Conservation (phyloP, 345 rosid species). For the Theobroma cacao region DNA sequence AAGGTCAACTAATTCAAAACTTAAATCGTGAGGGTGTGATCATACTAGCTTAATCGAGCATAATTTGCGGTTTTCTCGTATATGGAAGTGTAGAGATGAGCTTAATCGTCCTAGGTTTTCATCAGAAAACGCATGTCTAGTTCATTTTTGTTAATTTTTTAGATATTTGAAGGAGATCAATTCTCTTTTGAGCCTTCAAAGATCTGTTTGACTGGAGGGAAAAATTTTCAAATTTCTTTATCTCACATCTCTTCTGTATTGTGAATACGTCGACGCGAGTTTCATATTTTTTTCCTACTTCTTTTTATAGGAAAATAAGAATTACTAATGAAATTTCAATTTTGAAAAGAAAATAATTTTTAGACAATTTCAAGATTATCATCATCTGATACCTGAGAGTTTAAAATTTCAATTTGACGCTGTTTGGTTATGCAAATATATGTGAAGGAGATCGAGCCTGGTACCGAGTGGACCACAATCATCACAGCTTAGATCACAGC, state of each 20-base stretch:
- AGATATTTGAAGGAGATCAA: slow-evolving; percentile 5
- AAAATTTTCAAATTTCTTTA: neutral
- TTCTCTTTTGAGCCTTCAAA: neutral
- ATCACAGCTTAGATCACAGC: slow-evolving; percentile 67
- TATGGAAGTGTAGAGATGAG: neutral
- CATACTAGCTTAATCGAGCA: neutral
- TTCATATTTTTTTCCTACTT: neutral
- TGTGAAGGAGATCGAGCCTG: slow-evolving; percentile 54
- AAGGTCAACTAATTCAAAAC: neutral
- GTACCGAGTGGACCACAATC: slow-evolving; percentile 45
- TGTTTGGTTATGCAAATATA: slow-evolving; percentile 1
- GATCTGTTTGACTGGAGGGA: neutral
- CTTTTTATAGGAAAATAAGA: neutral
- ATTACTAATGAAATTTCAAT: neutral
- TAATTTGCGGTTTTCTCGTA: neutral
- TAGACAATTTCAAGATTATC: neutral
- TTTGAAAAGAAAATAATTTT: neutral
- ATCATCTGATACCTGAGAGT: neutral
- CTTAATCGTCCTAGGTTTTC: neutral
- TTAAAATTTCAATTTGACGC: neutral
- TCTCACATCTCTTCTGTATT: neutral
- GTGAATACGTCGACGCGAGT: neutral
- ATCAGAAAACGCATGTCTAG: neutral
- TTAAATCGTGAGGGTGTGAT: neutral
- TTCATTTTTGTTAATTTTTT: neutral